Conservation (phyloP, 1,139 yeast species). For the Yamadazyma sp. region DNA sequence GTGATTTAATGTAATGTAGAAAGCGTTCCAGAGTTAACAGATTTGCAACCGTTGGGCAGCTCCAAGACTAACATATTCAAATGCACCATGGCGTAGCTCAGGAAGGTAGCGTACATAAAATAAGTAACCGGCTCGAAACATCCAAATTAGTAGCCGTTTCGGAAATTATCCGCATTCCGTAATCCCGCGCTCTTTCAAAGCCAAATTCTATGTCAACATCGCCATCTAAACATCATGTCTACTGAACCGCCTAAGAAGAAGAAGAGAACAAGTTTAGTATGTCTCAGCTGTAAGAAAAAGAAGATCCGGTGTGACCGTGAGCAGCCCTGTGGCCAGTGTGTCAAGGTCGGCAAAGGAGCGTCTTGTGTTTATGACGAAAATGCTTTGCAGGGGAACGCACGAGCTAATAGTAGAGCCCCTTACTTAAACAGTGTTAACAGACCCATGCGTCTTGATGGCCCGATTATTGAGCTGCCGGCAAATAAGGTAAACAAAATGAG, state of each 20-base stretch:
- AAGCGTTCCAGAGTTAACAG: too few species aligned
- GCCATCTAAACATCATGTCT: too few species aligned
- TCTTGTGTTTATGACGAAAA: conserved; percentile 28
- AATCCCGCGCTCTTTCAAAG: not conserved
- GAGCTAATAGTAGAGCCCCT: conserved; percentile 9
- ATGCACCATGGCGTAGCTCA: too few species aligned
- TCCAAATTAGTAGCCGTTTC: too few species aligned
- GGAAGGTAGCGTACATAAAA: too few species aligned
- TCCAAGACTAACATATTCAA: too few species aligned
- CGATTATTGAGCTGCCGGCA: not conserved
- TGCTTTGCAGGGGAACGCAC: conserved; percentile 7
- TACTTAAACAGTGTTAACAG: conserved; percentile 26
- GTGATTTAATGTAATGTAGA: too few species aligned
- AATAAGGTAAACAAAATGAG: not conserved
- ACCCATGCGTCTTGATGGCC: conserved; percentile 17
- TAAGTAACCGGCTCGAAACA: too few species aligned
- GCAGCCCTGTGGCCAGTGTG: conserved; percentile 38
- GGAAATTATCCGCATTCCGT: not conserved
- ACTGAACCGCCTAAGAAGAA: conserved; percentile 19
- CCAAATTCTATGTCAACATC: too few species aligned
- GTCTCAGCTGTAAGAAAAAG: conserved; percentile 34
- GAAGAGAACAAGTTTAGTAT: conserved; percentile 36
- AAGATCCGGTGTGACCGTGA: conserved; percentile 40
- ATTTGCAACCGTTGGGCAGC: too few species aligned
- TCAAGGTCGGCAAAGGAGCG: conserved; percentile 21